phyloP scores from a whole-genome alignment of 441 rosid species.

The Kokia cookei region DNA sequence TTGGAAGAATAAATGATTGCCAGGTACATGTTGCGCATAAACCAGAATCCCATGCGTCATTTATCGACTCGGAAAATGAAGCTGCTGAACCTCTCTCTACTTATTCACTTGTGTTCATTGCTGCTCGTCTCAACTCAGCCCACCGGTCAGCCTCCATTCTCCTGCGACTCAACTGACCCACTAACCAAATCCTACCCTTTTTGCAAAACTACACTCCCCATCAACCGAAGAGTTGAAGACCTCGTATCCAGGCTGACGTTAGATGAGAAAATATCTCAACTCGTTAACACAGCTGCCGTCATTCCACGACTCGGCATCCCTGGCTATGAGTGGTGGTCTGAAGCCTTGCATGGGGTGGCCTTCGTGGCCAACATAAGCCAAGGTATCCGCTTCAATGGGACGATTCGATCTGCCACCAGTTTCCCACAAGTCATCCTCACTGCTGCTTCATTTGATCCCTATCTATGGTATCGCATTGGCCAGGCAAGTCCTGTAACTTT shows the following conservation, averaged over 20 bases:
- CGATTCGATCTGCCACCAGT: constrained; percentile 59
- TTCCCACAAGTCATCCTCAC: constrained; percentile 82
- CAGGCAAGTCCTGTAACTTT: constrained; percentile 29
- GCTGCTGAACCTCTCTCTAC: background rate
- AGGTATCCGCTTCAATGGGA: constrained; percentile 60
- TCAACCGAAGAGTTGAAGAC: constrained; percentile 46
- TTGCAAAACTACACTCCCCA: constrained; percentile 46
- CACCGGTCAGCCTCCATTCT: constrained; percentile 38
- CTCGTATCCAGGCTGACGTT: constrained; percentile 57
- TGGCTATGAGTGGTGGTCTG: constrained; percentile 82
- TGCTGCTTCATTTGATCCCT: constrained; percentile 65
- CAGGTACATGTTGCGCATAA: background rate
- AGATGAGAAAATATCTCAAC: constrained; percentile 71
- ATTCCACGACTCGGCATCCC: constrained; percentile 72
- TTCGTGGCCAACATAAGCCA: background rate
- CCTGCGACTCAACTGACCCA: constrained; percentile 52
- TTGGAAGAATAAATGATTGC: too few species aligned
- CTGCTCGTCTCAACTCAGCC: constrained; percentile 15
- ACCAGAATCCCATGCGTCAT: background rate
- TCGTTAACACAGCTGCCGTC: constrained; percentile 49
- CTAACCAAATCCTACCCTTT: constrained; percentile 37
- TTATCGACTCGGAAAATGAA: constrained; percentile 17
- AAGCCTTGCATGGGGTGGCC: constrained; percentile 76
- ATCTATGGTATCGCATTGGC: constrained; percentile 71
- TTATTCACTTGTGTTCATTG: constrained; percentile 1